phyloP scores from a whole-genome alignment of 768 basidiomycete genomes.

The Xerocomellus intermedius region DNA sequence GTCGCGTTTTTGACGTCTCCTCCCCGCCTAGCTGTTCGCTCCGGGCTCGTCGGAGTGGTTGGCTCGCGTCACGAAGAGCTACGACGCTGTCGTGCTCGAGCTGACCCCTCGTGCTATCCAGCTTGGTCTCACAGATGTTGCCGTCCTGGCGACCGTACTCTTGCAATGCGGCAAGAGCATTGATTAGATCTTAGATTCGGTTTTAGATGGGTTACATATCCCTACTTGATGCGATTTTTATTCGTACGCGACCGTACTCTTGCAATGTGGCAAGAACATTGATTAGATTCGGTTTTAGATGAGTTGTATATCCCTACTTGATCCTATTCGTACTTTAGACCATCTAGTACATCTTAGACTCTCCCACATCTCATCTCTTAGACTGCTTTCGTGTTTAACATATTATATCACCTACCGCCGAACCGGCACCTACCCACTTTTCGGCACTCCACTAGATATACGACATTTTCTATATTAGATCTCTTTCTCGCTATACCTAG shows the following conservation, averaged over 20 bases:
- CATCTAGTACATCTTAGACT: too few species aligned
- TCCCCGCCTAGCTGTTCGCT: constrained; percentile 43
- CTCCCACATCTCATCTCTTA: too few species aligned
- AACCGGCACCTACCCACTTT: too few species aligned
- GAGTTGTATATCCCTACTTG: neutral
- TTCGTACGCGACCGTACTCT: constrained; percentile 32
- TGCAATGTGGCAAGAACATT: constrained; percentile 62
- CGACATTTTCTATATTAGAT: too few species aligned
- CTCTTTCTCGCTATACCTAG: too few species aligned
- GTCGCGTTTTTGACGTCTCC: neutral
- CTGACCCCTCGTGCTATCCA: constrained; percentile 55
- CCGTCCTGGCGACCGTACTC: constrained; percentile 42
- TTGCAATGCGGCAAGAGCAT: constrained; percentile 63
- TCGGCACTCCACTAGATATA: too few species aligned
- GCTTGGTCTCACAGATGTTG: constrained; percentile 50
- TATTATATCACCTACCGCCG: too few species aligned
- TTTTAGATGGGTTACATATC: too few species aligned
- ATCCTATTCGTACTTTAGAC: neutral
- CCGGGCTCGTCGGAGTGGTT: constrained; percentile 40
- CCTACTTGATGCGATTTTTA: neutral
- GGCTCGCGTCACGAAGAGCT: constrained; percentile 48
- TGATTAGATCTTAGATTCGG: constrained; percentile 44
- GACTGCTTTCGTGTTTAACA: neutral
- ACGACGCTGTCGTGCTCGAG: constrained; percentile 50
- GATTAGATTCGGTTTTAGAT: constrained; percentile 36